Evolutionary conservation across 2,329 filamentous ascomycete species (phyloP).

Genomic region (Hymenoscyphus salicellus): DNA sequence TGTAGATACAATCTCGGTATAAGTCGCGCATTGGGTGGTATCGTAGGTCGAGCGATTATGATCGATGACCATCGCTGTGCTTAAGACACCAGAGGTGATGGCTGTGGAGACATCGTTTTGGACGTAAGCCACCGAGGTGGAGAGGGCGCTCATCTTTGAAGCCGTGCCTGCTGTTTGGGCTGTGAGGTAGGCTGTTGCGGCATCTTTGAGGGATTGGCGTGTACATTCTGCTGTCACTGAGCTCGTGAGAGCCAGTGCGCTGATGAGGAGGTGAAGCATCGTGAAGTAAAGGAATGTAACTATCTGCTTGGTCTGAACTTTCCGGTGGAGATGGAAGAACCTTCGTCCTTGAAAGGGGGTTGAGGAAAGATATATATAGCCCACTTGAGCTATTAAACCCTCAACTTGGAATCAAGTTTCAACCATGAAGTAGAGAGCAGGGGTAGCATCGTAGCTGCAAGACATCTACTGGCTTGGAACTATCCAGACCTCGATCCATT

Average conservation of each 20-base stretch:
- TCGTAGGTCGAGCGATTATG: slow-evolving; percentile 17
- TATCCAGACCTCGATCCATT: neutral
- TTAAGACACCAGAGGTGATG: slow-evolving; percentile 10
- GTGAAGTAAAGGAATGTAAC: neutral
- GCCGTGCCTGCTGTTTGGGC: neutral
- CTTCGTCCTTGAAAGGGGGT: neutral
- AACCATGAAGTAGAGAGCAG: neutral
- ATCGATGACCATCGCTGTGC: slow-evolving; percentile 15
- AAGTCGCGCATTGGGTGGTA: slow-evolving; percentile 16
- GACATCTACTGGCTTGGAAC: neutral
- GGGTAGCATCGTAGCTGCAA: neutral
- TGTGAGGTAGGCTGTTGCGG: neutral
- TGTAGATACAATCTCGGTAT: slow-evolving; percentile 16
- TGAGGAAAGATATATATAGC: neutral
- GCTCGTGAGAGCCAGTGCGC: neutral
- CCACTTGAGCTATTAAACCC: neutral
- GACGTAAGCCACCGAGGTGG: slow-evolving; percentile 11
- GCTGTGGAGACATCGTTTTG: slow-evolving; percentile 12
- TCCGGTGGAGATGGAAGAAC: neutral
- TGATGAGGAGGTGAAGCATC: slow-evolving; percentile 1
- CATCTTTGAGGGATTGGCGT: slow-evolving; percentile 13
- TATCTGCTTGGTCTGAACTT: neutral
- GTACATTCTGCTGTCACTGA: slow-evolving; percentile 13
- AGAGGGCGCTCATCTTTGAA: neutral
- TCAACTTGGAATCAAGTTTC: neutral